Evolutionary conservation across 495 filamentous ascomycete genomes (phyloP), one percentile per base, ranked within the genome.

Genomic region (Podospora tetraspora): DNA sequence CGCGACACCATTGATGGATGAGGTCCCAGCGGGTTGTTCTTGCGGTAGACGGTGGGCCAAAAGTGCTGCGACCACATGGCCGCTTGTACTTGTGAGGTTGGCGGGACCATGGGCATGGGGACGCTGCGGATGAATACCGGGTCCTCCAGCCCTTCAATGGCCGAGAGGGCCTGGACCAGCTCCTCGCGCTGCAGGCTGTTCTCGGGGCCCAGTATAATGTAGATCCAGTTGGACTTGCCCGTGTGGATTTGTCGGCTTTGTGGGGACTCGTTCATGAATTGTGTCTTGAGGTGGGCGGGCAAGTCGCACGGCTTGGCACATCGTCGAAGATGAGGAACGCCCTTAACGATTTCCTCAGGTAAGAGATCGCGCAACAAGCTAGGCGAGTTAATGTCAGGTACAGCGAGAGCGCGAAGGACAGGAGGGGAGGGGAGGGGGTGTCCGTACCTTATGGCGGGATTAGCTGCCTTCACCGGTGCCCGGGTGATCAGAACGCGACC

Each of bases 41-140:
- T 89, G 66, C 93, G 93, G 81, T 96, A 98, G 9, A 92, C 83
- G 6, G 91, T 88, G 0, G 95, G 96, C 95, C 95, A 99, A 75
- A 92, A 90, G 29, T 85, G 83, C 27, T 85, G 80, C 32, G 86
- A 88, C 92, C 92, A 97, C 76, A 83, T 77, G 10, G 87, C 83
- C 6, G 95, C 93, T 79, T 97, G 92, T 12, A 86, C 76, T 23
- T 84, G 76, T 22, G 89, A 94, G 24, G 90, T 89, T 0, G 95
- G 93, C 27, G 92, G 85, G 13, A 91, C 80, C 57, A 89, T 81
- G 21, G 95, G 95, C 22, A 98, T 87, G 3, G 83, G 80, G 22
- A 90, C 83, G 11, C 80, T 81, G 59, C 72, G 76, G 23, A 86
- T 68, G 65, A 82, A 81, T 66, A 83, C 68, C 87, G 82, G 70